Conservation (phyloP, 208 protist genomes). For the Leishmania mexicana region DNA sequence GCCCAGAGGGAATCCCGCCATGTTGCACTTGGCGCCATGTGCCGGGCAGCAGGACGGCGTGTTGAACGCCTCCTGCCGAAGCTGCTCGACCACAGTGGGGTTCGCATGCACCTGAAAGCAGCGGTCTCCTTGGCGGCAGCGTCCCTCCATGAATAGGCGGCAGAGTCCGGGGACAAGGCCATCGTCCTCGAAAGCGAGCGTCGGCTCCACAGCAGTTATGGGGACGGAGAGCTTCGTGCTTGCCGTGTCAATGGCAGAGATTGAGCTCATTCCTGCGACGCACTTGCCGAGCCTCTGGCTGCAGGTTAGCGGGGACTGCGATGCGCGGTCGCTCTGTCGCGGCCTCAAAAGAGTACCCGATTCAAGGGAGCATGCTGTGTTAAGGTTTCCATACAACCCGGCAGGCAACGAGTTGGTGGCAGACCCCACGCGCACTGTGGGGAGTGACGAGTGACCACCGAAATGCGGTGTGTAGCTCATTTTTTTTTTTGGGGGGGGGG, state of each 20-base stretch:
- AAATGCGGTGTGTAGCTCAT: constrained; percentile 23
- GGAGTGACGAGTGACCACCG: constrained; percentile 15
- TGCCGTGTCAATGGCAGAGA: constrained; percentile 80
- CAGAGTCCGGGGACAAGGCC: constrained; percentile 83
- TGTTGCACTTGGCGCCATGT: constrained; percentile 77
- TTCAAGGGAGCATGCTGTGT: constrained; percentile 21
- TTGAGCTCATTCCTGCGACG: constrained; percentile 12
- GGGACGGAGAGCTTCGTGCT: constrained; percentile 87
- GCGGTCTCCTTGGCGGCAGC: constrained; percentile 66
- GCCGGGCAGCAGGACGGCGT: constrained; percentile 75
- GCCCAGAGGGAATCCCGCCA: constrained; percentile 67
- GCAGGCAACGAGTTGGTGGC: constrained; percentile 9
- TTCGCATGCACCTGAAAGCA: constrained; percentile 89
- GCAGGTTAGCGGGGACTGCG: not conserved
- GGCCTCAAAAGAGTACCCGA: constrained; percentile 23
- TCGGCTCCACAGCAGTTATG: constrained; percentile 61
- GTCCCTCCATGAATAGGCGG: constrained; percentile 75
- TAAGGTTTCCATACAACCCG: constrained; percentile 18
- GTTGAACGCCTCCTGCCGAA: constrained; percentile 60
- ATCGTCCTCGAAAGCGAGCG: constrained; percentile 75
- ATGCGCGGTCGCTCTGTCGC: constrained; percentile 10
- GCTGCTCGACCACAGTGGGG: constrained; percentile 50
- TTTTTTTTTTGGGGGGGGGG: no score
- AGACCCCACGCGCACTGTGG: constrained; percentile 20
- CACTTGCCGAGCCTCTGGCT: not conserved